phyloP scores from a whole-genome alignment of 495 filamentous ascomycete species.

The Trichocladium antarcticum region DNA sequence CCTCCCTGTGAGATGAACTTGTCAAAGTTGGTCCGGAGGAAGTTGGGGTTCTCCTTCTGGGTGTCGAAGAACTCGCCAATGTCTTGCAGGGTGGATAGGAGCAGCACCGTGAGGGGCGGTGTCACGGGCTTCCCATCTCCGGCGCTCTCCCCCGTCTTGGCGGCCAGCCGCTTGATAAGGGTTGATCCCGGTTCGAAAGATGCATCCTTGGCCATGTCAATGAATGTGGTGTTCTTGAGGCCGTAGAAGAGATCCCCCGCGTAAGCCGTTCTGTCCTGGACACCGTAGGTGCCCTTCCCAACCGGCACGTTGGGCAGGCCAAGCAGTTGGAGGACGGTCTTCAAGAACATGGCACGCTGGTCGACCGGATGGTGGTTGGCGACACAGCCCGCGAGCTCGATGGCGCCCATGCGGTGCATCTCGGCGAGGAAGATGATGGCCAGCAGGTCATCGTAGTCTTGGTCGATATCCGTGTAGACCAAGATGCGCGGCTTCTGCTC shows the following conservation, averaged over 20 bases:
- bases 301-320: constrained; percentile 4
- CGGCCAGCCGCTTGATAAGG: neutral
- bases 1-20: constrained; percentile 18
- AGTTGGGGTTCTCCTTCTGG: neutral
- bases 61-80: constrained; percentile 10
- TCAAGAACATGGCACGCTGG: constrained; percentile 10
- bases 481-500: constrained; percentile 12
- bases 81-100: constrained; percentile 13
- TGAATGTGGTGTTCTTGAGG: constrained; percentile 12
- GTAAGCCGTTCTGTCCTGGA: neutral
- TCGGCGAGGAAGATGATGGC: constrained; percentile 17
- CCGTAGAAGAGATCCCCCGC: constrained; percentile 3
- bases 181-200: neutral
- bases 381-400: constrained; percentile 12
- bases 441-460: constrained; percentile 17
- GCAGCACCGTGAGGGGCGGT: constrained; percentile 8
- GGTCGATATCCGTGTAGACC: constrained; percentile 14
- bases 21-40: constrained; percentile 3
- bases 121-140: neutral
- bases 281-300: constrained; percentile 4
- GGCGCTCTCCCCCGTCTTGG: neutral
- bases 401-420: constrained; percentile 16
- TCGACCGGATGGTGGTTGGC: constrained; percentile 10
- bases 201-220: neutral
- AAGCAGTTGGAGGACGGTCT: constrained; percentile 8